These are phyloP conservation scores for Suhomyces faveliae DNA, from an alignment of 805 yeast genomes.

Conservation along the genomic window DNA sequence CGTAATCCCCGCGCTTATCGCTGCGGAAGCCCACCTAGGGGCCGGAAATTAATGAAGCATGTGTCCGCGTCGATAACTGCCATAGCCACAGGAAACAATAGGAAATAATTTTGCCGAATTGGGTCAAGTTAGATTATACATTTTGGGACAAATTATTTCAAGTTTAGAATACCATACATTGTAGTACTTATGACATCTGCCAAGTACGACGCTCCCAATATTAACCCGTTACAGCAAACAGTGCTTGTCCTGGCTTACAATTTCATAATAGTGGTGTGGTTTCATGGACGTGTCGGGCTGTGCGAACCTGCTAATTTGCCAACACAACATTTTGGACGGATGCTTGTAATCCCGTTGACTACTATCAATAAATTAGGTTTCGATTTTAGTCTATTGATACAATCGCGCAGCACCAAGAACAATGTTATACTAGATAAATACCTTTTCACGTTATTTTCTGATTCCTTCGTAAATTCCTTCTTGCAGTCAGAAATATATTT, in stretches of 20 bases:
- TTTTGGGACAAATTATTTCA: neutral
- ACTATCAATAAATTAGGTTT: neutral
- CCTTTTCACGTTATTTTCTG: neutral
- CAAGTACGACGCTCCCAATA: neutral
- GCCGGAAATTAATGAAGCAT: neutral
- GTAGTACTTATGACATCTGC: neutral
- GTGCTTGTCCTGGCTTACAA: neutral
- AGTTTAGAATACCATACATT: neutral
- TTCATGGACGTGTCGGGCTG: neutral
- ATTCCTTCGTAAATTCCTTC: neutral
- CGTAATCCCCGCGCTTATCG: neutral
- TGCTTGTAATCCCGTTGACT: neutral
- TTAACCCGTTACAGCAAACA: neutral
- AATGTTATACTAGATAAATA: neutral
- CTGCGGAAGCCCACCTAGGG: neutral
- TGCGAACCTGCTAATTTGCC: neutral
- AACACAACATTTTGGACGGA: neutral
- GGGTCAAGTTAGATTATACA: neutral
- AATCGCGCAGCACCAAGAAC: neutral
- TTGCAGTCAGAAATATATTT: neutral
- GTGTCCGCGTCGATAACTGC: conserved; percentile 1
- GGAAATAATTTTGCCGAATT: neutral
- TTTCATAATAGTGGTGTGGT: neutral
- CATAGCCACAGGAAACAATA: neutral
- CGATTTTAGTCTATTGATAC: neutral